phyloP scores from a whole-genome alignment of 257 asterid species.

The Lycium barbarum region DNA sequence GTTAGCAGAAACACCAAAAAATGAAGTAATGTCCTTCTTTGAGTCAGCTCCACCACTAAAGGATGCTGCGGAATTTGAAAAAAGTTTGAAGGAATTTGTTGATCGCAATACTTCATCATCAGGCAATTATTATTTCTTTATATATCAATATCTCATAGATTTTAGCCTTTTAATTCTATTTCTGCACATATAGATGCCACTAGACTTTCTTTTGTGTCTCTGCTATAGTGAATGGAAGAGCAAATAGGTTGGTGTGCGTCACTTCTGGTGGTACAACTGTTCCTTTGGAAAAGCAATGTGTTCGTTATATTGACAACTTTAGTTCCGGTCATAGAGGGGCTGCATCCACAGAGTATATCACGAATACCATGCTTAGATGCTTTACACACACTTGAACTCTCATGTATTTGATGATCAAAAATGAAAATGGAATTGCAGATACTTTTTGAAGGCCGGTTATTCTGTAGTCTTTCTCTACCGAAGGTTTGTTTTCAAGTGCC shows the following conservation, averaged over 20 bases:
- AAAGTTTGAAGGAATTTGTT: constrained; percentile 58
- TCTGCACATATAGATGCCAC: background rate
- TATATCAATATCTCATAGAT: background rate
- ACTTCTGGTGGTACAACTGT: constrained; percentile 98
- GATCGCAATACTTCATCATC: constrained; percentile 44
- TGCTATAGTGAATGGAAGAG: constrained; percentile 50
- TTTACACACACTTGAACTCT: background rate
- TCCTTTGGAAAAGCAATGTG: constrained; percentile 86
- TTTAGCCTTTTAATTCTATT: background rate
- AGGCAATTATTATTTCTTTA: constrained; percentile 46
- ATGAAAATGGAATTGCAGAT: constrained; percentile 53
- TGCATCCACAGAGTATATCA: constrained; percentile 84
- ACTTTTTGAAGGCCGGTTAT: constrained; percentile 84
- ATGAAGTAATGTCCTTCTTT: constrained; percentile 69
- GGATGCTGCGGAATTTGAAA: constrained; percentile 58
- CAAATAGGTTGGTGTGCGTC: constrained; percentile 75
- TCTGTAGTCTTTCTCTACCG: constrained; percentile 84
- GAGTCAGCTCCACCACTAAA: constrained; percentile 81
- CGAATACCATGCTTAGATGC: constrained; percentile 1
- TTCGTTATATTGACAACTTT: constrained; percentile 92
- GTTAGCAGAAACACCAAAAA: constrained; percentile 43
- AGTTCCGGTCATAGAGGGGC: constrained; percentile 98
- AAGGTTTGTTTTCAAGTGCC: constrained; percentile 50
- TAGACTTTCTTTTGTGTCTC: background rate
- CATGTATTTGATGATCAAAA: background rate